A percentile compares a stretch with the other conserved stretches of the same genome.
phyloP scores from a whole-genome alignment of 805 yeast genomes.

The Metschnikowia similis region DNA sequence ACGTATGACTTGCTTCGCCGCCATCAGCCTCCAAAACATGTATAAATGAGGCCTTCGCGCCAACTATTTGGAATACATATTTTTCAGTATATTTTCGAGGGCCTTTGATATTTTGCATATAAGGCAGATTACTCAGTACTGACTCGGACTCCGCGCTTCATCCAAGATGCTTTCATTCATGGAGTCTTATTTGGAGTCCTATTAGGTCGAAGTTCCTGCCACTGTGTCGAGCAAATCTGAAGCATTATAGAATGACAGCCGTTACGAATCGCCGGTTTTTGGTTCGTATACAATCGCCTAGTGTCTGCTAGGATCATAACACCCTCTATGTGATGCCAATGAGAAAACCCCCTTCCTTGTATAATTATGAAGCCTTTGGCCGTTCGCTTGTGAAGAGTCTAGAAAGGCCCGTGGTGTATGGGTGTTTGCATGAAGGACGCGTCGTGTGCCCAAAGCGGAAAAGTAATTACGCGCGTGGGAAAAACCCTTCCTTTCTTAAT shows the following conservation, averaged over 20 bases:
- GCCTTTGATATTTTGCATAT: too few species aligned
- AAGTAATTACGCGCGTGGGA: constrained; percentile 17
- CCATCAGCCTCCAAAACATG: background rate
- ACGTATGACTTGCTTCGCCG: background rate
- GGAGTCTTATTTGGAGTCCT: background rate
- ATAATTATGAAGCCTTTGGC: background rate
- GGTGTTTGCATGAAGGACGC: background rate
- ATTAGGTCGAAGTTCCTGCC: background rate
- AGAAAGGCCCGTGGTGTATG: background rate
- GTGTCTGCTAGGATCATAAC: background rate
- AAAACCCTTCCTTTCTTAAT: background rate
- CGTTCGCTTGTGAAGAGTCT: background rate
- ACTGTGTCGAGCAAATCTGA: background rate
- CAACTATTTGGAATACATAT: background rate
- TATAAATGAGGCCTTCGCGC: background rate
- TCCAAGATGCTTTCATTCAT: too few species aligned
- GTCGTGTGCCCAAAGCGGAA: constrained; percentile 9
- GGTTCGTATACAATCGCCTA: background rate
- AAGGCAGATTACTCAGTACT: too few species aligned
- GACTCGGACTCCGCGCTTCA: too few species aligned
- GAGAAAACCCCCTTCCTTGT: too few species aligned
- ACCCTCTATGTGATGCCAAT: too few species aligned
- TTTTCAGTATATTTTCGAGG: background rate
- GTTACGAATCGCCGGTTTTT: background rate
- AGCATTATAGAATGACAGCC: background rate